Evolutionary conservation across 2,329 filamentous ascomycete genomes (phyloP).

Genomic region (Chaetomiaceae sp.): DNA sequence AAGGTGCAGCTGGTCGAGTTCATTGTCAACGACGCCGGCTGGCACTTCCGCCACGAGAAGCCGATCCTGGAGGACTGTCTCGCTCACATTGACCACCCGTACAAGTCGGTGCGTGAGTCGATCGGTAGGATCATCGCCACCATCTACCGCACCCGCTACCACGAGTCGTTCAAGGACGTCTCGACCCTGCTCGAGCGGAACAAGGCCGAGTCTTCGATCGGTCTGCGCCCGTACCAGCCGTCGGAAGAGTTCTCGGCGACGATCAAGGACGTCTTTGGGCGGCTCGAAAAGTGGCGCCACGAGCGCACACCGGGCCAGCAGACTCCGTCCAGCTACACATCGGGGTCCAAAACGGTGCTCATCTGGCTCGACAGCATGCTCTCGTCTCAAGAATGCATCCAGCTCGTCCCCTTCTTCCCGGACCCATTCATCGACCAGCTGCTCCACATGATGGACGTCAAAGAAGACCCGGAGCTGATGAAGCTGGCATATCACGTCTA

Average conservation of each 20-base stretch:
- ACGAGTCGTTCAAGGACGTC: constrained; percentile 87
- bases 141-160: constrained; percentile 86
- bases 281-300: constrained; percentile 81
- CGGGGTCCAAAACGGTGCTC: constrained; percentile 90
- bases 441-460: constrained; percentile 99
- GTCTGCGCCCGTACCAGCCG: constrained; percentile 77
- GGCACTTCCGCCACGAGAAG: constrained; percentile 91
- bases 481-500: constrained; percentile 94
- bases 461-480: constrained; percentile 95
- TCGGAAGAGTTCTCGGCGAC: constrained; percentile 67
- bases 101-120: constrained; percentile 93
- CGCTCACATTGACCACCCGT: constrained; percentile 88
- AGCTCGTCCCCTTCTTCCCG: constrained; percentile 87
- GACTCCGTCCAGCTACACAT: constrained; percentile 89
- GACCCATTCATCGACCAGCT: constrained; percentile 85
- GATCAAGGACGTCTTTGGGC: constrained; percentile 69
- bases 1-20: constrained; percentile 91
- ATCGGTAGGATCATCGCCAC: constrained; percentile 85
- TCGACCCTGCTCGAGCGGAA: constrained; percentile 70
- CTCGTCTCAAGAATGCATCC: constrained; percentile 86
- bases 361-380: constrained; percentile 92
- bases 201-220: constrained; percentile 73
- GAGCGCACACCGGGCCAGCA: constrained; percentile 84
- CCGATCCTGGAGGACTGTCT: constrained; percentile 88
- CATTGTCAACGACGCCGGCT: constrained; percentile 79